Evolutionary conservation across 2,329 filamentous ascomycete species (phyloP).

Genomic region (Penicillium sp.): DNA sequence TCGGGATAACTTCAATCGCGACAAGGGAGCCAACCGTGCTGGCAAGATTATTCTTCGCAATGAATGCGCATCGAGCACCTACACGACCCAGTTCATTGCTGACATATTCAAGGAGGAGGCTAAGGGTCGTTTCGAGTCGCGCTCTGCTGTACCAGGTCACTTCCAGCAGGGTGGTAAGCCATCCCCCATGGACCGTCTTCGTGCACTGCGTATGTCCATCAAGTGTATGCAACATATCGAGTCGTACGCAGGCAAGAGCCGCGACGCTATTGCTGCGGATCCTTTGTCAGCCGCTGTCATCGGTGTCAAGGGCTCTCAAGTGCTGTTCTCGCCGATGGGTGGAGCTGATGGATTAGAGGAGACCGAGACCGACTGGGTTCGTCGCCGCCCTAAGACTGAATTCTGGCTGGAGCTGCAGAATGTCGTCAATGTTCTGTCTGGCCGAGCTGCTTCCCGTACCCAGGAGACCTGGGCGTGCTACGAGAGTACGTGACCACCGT

Average conservation of each 20-base stretch:
- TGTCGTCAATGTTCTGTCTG: slow-evolving; percentile 80
- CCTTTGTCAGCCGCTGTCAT: slow-evolving; percentile 77
- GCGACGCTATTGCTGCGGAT: slow-evolving; percentile 69
- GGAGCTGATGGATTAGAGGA: slow-evolving; percentile 67
- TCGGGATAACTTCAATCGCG: slow-evolving; percentile 77
- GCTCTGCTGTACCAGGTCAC: slow-evolving; percentile 88
- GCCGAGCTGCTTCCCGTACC: slow-evolving; percentile 54
- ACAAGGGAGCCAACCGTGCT: slow-evolving; percentile 83
- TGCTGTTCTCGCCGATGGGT: slow-evolving; percentile 80
- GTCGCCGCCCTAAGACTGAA: slow-evolving; percentile 77
- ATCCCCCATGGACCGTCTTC: slow-evolving; percentile 92
- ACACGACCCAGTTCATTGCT: slow-evolving; percentile 88
- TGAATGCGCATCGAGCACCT: slow-evolving; percentile 87
- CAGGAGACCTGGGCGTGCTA: slow-evolving; percentile 31
- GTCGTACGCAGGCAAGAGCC: slow-evolving; percentile 64
- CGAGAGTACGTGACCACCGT: slow-evolving; percentile 27
- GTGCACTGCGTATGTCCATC: slow-evolving; percentile 87
- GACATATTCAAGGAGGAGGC: slow-evolving; percentile 95
- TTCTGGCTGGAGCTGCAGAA: slow-evolving; percentile 82
- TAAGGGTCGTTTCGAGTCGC: slow-evolving; percentile 85
- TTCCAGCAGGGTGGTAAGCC: slow-evolving; percentile 93
- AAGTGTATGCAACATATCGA: slow-evolving; percentile 94
- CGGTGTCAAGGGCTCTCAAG: slow-evolving; percentile 84
- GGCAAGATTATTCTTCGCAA: slow-evolving; percentile 96
- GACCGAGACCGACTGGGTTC: slow-evolving; percentile 88